phyloP scores from a whole-genome alignment of 1,139 yeast species.

The Hyphopichia khmerensis region DNA sequence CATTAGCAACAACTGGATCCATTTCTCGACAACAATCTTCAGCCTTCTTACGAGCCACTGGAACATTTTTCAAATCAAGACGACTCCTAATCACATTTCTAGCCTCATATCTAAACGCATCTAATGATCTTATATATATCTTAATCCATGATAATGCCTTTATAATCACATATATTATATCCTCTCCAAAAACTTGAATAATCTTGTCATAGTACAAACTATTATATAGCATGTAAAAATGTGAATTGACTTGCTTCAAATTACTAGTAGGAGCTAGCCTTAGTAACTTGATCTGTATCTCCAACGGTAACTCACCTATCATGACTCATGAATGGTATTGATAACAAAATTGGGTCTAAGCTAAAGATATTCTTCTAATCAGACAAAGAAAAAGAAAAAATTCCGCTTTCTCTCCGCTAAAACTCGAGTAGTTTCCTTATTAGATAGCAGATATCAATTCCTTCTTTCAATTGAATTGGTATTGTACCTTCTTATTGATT shows the following conservation, averaged over 20 bases:
- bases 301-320: slow-evolving; percentile 46
- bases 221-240: slow-evolving; percentile 50
- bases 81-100: slow-evolving; percentile 34
- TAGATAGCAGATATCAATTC: no score
- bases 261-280: slow-evolving; percentile 41
- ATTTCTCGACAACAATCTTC: not conserved
- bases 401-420: no score
- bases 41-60: not conserved
- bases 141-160: slow-evolving; percentile 41
- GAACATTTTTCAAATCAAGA: not conserved
- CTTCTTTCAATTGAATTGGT: no score
- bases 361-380: no score
- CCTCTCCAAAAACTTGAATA: slow-evolving; percentile 43
- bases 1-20: not conserved
- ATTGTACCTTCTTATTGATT: no score
- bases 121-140: slow-evolving; percentile 47
- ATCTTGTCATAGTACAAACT: slow-evolving; percentile 46
- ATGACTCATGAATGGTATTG: slow-evolving; percentile 9
- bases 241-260: slow-evolving; percentile 40
- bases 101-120: slow-evolving; percentile 39
- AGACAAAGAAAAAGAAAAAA: no score
- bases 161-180: slow-evolving; percentile 23
- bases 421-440: no score
- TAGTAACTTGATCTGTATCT: slow-evolving; percentile 46
- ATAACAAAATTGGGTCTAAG: no score